Evolutionary conservation across 305 asterid species (phyloP).

Genomic region (Ajuga reptans): DNA sequence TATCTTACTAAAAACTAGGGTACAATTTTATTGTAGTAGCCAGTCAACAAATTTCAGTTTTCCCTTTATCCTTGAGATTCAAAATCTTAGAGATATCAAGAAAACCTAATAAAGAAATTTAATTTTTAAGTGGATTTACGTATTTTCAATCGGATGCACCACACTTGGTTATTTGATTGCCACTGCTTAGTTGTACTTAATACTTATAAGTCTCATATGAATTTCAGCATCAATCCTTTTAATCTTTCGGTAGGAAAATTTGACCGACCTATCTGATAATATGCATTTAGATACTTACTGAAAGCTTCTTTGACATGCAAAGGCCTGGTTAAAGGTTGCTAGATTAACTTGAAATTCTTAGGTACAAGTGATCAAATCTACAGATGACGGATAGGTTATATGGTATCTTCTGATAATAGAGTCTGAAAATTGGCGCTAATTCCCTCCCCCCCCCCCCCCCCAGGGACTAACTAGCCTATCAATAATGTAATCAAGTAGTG

Average conservation of each 20-base stretch:
- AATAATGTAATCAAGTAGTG: neutral
- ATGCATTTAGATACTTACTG: neutral
- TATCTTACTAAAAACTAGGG: neutral
- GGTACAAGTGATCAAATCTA: neutral
- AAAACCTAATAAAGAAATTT: too few species aligned
- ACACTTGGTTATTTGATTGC: neutral
- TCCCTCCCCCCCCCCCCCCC: too few species aligned
- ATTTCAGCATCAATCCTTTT: neutral
- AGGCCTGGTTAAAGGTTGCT: neutral
- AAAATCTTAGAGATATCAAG: neutral
- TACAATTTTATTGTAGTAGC: neutral
- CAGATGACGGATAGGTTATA: neutral
- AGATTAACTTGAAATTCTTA: neutral
- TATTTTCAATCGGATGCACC: neutral
- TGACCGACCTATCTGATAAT: neutral
- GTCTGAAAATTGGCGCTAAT: neutral
- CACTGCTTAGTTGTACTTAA: neutral
- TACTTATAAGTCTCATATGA: neutral
- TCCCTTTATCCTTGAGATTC: neutral
- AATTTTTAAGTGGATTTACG: neutral
- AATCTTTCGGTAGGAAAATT: neutral
- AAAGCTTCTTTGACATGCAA: neutral
- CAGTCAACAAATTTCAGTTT: neutral
- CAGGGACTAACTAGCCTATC: neutral
- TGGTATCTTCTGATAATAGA: neutral